phyloP scores from a whole-genome alignment of 805 yeast genomes.

The Candida incommunis region DNA sequence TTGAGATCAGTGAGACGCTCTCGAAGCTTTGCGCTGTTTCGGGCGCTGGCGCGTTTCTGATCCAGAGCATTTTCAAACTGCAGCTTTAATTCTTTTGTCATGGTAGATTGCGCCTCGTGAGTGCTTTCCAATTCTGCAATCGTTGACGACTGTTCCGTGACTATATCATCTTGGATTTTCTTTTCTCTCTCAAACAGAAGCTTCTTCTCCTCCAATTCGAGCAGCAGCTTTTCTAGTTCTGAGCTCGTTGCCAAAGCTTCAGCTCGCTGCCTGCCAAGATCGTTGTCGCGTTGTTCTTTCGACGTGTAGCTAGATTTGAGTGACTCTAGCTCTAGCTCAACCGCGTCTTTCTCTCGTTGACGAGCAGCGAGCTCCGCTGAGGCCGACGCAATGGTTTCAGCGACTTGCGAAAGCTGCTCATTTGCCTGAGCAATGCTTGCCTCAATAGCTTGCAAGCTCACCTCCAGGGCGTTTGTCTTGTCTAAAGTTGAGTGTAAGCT shows the following conservation, averaged over 20 bases:
- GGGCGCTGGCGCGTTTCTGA: neutral
- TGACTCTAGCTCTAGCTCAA: neutral
- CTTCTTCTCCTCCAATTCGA: slow-evolving; percentile 5
- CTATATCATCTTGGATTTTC: slow-evolving; percentile 13
- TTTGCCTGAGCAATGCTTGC: neutral
- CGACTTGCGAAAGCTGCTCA: neutral
- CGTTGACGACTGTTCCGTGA: slow-evolving; percentile 4
- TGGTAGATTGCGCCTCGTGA: neutral
- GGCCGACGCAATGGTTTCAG: neutral
- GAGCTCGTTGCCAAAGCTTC: neutral
- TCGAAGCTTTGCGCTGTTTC: neutral
- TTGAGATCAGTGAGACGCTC: neutral
- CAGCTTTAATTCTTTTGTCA: neutral
- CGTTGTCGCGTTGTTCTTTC: neutral
- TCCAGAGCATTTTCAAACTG: neutral
- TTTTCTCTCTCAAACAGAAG: slow-evolving; percentile 17
- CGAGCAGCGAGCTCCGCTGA: neutral
- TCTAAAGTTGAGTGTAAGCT: neutral
- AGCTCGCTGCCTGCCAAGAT: neutral
- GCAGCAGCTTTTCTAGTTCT: slow-evolving; percentile 4
- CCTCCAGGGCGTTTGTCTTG: neutral
- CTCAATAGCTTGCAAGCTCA: neutral
- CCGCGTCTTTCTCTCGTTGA: neutral
- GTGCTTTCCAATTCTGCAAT: neutral
- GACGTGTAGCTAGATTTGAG: neutral